A percentile compares a stretch with the other conserved stretches of the same genome.
These are phyloP conservation scores for Podospora australis DNA, from an alignment of 495 filamentous ascomycete genomes.

Conservation along the genomic window DNA sequence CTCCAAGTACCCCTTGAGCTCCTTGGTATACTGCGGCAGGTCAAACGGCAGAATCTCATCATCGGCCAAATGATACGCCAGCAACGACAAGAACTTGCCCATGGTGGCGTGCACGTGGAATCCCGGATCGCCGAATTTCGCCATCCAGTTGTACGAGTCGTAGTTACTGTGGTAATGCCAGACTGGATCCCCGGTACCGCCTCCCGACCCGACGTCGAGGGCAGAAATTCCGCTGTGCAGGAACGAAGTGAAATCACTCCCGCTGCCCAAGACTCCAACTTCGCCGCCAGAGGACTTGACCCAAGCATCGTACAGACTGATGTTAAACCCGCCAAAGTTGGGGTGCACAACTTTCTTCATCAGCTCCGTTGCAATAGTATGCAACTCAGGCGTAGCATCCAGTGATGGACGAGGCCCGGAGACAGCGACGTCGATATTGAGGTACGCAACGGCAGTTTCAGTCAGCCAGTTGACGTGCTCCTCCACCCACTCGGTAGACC, in stretches of 20 bases:
- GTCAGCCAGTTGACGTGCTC: slow-evolving; percentile 77
- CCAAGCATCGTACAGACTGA: slow-evolving; percentile 63
- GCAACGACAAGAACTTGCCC: slow-evolving; percentile 64
- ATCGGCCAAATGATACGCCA: slow-evolving; percentile 70
- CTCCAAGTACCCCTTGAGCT: slow-evolving; percentile 53
- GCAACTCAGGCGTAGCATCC: slow-evolving; percentile 66
- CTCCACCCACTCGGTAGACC: slow-evolving; percentile 86
- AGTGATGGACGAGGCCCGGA: slow-evolving; percentile 68
- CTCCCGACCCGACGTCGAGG: slow-evolving; percentile 67
- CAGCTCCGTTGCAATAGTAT: slow-evolving; percentile 59
- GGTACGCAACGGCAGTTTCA: slow-evolving; percentile 65
- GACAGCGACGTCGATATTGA: slow-evolving; percentile 81
- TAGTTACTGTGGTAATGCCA: slow-evolving; percentile 81
- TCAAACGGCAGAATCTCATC: slow-evolving; percentile 69
- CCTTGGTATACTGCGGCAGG: slow-evolving; percentile 59
- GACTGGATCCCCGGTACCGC: slow-evolving; percentile 35
- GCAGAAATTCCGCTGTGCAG: slow-evolving; percentile 74
- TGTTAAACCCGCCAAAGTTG: slow-evolving; percentile 31
- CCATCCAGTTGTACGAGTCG: slow-evolving; percentile 80
- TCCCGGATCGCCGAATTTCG: slow-evolving; percentile 64
- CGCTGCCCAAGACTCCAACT: slow-evolving; percentile 60
- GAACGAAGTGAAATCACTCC: slow-evolving; percentile 83
- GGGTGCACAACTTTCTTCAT: slow-evolving; percentile 58
- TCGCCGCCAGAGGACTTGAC: slow-evolving; percentile 53
- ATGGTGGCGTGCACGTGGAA: slow-evolving; percentile 69